Base-by-base conservation (phyloP, 2,329 filamentous ascomycete genomes). In the Fusarium bactridioides region DNA sequence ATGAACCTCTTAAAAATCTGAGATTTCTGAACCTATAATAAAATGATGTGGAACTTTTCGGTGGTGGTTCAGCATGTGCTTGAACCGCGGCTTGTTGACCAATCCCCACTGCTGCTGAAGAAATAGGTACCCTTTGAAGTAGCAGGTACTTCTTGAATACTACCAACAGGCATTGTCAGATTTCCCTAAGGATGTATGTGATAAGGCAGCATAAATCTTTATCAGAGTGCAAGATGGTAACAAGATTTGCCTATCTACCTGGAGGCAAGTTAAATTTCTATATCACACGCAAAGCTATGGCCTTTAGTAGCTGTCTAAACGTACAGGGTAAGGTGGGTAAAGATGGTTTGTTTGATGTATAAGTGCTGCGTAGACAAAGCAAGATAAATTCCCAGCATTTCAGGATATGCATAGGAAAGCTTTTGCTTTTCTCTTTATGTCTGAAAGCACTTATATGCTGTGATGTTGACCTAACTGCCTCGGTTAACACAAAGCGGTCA, bases 31-130 rank as follows among this genome's bases (percentile, higher is more conserved):
- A 15, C 37, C 23, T 47, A 27, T 16, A 27, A 37, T 18, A 53
- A 23, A 53, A 13, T 19, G 13, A 27, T 10, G 25, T 38, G 23
- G n/a, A 44, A 11, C 45, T n/a, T 40, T 27, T 33, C 29, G 31
- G 7, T 31, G 43, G 23, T 48, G n/a, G 25, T 59, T 35, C 18
- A 68, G 23, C 56, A 61, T 65, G 55, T 68, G 59, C 67, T 53
- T 64, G 25, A 58, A 29, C 68, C 59, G 58, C 50, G 54, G 59
- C 50, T 71, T 31, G 23, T 40, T 48, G 38, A n/a, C 41, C 38
- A 67, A 71, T 61, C 41, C 60, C 70, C 70, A 73, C 65, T 43
- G 37, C 25, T 66, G 35, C 44, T 57, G 23, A 27, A 40, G 18
- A 41, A 33, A 38, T 16, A 16, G 15, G 31, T 38, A 29, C 27